Evolutionary conservation across 2,329 filamentous ascomycete genomes (phyloP).

Genomic region (Rhynchosporium secalis): DNA sequence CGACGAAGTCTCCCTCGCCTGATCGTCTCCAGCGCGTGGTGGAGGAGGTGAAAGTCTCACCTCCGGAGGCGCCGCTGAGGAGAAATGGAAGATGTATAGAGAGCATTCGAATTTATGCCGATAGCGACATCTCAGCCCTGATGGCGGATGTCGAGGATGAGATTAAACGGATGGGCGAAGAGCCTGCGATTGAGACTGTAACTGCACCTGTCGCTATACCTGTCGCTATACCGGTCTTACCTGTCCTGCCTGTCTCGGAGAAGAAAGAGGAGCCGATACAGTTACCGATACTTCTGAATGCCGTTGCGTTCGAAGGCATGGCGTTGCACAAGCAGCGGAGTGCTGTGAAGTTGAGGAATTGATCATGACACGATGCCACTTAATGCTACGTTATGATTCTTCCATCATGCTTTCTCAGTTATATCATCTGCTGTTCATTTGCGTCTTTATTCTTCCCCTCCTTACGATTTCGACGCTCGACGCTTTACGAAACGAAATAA

Average conservation of each 20-base stretch:
- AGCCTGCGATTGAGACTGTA: conserved; percentile 10
- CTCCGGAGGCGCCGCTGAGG: conserved; percentile 24
- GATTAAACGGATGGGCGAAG: conserved; percentile 47
- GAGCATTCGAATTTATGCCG: conserved; percentile 68
- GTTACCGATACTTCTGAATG: conserved; percentile 20
- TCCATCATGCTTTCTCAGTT: not conserved
- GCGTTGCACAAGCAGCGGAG: conserved; percentile 15
- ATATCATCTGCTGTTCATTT: not conserved
- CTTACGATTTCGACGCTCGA: conserved; percentile 12
- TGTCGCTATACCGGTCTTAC: no score
- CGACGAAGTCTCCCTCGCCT: conserved; percentile 44
- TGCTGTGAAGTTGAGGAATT: not conserved
- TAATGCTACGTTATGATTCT: not conserved
- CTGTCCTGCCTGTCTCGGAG: not conserved
- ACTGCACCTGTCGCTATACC: not conserved
- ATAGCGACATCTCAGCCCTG: conserved; percentile 65
- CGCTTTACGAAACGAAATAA: conserved; percentile 8
- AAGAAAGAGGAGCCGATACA: conserved; percentile 13
- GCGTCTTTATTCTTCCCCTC: conserved; percentile 7
- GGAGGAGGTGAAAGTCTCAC: conserved; percentile 29
- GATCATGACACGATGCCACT: conserved; percentile 4
- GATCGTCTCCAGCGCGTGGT: conserved; percentile 29
- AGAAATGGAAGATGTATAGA: conserved; percentile 42
- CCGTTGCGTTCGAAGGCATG: conserved; percentile 27
- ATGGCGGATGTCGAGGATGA: conserved; percentile 66